Conservation (phyloP, 2,329 filamentous ascomycete genomes). For the Fusarium heterosporum region DNA sequence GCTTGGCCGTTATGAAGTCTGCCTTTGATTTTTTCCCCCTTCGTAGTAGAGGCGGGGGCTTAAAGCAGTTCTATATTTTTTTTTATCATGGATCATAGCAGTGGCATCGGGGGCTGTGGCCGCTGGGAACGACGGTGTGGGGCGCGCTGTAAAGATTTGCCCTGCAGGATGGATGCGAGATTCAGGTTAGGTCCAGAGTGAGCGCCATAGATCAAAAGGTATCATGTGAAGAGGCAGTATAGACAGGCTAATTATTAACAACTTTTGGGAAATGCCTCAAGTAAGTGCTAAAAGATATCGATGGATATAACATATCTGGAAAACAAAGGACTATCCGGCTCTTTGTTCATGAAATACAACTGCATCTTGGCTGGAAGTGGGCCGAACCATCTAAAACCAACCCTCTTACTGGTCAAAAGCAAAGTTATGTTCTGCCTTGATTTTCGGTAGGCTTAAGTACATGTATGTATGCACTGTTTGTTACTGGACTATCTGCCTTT, state of each 20-base stretch:
- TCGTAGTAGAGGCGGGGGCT: slow-evolving; percentile 3
- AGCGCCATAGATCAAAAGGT: neutral
- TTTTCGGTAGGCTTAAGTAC: neutral
- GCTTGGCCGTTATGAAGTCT: slow-evolving; percentile 17
- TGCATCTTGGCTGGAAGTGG: neutral
- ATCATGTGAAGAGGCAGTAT: neutral
- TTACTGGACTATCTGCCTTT: no score
- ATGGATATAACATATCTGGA: neutral
- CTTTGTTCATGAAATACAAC: neutral
- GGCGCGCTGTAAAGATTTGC: slow-evolving; percentile 34
- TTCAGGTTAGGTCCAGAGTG: slow-evolving; percentile 1
- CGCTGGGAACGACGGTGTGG: slow-evolving; percentile 39
- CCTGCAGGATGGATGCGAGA: neutral
- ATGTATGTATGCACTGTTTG: neutral
- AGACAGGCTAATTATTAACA: neutral
- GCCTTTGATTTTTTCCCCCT: slow-evolving; percentile 18
- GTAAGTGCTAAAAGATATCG: neutral
- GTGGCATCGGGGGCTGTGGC: slow-evolving; percentile 41
- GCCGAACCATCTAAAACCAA: neutral
- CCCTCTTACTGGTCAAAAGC: neutral
- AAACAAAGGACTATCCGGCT: neutral
- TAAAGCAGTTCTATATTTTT: slow-evolving; percentile 26
- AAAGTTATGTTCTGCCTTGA: neutral
- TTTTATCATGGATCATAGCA: slow-evolving; percentile 27
- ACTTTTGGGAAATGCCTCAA: neutral